phyloP scores from a whole-genome alignment of 305 asterid genomes.

The Plantago coronopus region DNA sequence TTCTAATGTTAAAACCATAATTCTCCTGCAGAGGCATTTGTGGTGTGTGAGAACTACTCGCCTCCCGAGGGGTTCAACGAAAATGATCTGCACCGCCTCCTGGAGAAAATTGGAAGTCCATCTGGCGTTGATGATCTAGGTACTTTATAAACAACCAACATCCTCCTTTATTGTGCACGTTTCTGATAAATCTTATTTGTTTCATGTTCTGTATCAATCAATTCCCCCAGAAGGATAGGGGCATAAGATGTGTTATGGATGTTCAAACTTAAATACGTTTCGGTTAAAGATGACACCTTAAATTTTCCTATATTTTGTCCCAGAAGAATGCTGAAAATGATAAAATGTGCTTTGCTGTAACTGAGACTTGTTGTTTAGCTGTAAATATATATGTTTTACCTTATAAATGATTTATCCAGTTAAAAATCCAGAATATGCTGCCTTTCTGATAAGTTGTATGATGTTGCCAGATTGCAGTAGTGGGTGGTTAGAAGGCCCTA shows the following conservation, averaged over 20 bases:
- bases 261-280: background rate
- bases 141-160: slow-evolving; percentile 22
- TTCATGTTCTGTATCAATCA: background rate
- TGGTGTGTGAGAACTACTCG: slow-evolving; percentile 85
- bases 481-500: slow-evolving; percentile 95
- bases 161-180: background rate
- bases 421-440: background rate
- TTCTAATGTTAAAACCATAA: slow-evolving; percentile 13
- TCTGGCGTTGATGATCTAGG: slow-evolving; percentile 85
- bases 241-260: background rate
- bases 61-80: slow-evolving; percentile 93
- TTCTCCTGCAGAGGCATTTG: slow-evolving; percentile 80
- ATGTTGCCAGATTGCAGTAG: slow-evolving; percentile 81
- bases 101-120: slow-evolving; percentile 92
- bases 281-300: background rate
- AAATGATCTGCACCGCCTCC: slow-evolving; percentile 78
- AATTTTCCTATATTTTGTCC: background rate
- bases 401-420: too few relatives aligned
- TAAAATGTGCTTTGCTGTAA: too few relatives aligned
- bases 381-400: too few relatives aligned
- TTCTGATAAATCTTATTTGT: background rate
- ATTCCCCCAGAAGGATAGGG: too few relatives aligned
- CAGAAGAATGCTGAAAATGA: background rate
- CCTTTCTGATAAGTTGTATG: background rate
- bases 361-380: too few relatives aligned